Conservation (phyloP, 192 early-diverging fungal genomes). For the Mortierella antarctica region DNA sequence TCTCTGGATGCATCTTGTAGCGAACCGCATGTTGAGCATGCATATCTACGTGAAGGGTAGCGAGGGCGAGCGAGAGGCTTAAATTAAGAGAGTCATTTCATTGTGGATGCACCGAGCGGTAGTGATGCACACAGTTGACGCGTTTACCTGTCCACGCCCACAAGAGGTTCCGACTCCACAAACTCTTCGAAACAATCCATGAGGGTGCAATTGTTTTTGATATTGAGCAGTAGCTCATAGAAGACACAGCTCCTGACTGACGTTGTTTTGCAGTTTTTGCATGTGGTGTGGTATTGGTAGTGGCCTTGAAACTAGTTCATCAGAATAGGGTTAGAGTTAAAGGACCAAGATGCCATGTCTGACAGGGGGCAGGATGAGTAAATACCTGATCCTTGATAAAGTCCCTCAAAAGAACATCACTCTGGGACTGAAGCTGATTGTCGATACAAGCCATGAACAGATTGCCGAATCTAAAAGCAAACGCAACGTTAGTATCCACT, state of each 20-base stretch:
- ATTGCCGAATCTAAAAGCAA: constrained; percentile 40
- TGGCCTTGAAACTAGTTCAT: constrained; percentile 40
- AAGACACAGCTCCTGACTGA: constrained; percentile 31
- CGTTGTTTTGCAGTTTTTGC: constrained; percentile 42
- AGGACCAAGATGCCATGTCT: too few relatives aligned
- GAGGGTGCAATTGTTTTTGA: constrained; percentile 44
- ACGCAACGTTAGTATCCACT: background rate
- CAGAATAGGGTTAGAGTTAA: background rate
- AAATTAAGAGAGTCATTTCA: background rate
- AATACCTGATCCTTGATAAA: constrained; percentile 39
- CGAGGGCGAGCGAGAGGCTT: background rate
- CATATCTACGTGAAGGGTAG: constrained; percentile 17
- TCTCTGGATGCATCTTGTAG: constrained; percentile 45
- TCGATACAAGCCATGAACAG: constrained; percentile 50
- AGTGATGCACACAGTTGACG: background rate
- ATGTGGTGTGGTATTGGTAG: constrained; percentile 43
- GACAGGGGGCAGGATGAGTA: background rate
- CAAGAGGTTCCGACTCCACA: constrained; percentile 37
- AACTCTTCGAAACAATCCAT: constrained; percentile 50
- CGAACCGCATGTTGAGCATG: constrained; percentile 34
- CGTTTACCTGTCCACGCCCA: constrained; percentile 39
- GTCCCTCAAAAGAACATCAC: constrained; percentile 1
- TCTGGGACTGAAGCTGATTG: constrained; percentile 32
- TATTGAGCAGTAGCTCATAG: constrained; percentile 48
- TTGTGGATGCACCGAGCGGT: background rate